These are phyloP conservation scores for Abortiporus biennis DNA, from an alignment of 1,284 basidiomycete species.

Conservation along the genomic window DNA sequence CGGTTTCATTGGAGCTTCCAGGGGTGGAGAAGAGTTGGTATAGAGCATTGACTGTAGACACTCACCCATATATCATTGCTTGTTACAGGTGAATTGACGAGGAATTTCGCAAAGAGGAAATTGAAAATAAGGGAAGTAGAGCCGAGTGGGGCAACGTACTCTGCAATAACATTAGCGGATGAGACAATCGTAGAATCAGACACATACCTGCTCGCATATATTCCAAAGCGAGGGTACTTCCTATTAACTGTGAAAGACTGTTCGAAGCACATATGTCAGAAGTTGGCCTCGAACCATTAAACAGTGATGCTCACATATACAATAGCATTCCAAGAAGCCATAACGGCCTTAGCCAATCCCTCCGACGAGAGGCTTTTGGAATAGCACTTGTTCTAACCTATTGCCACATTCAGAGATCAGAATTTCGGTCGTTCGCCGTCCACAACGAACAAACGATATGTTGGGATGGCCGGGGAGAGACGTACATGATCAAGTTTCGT, in stretches of 20 bases:
- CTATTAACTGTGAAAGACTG: slow-evolving; percentile 79
- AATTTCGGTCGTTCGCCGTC: background rate
- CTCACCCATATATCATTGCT: slow-evolving; percentile 73
- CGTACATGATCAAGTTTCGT: slow-evolving; percentile 80
- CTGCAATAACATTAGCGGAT: slow-evolving; percentile 28
- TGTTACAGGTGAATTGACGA: slow-evolving; percentile 79
- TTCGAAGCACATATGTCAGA: slow-evolving; percentile 6
- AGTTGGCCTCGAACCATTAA: background rate
- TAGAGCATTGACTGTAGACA: slow-evolving; percentile 8
- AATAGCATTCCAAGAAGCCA: slow-evolving; percentile 82
- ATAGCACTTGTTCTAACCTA: slow-evolving; percentile 67
- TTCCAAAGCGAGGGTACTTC: slow-evolving; percentile 78
- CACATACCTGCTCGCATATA: slow-evolving; percentile 75
- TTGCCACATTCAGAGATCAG: background rate
- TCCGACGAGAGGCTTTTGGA: slow-evolving; percentile 61
- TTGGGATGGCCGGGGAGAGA: slow-evolving; percentile 5
- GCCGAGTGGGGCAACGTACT: slow-evolving; percentile 82
- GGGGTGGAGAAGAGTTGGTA: no score
- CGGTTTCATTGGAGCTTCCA: no score
- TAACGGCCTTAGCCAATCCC: slow-evolving; percentile 72
- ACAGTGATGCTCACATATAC: slow-evolving; percentile 51
- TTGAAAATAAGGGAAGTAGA: slow-evolving; percentile 86
- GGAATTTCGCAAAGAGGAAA: slow-evolving; percentile 79
- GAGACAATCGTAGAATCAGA: background rate
- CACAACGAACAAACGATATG: slow-evolving; percentile 4